Evolutionary conservation across 2,329 filamentous ascomycete genomes (phyloP).

Genomic region (Pseudogymnoascus sp.): DNA sequence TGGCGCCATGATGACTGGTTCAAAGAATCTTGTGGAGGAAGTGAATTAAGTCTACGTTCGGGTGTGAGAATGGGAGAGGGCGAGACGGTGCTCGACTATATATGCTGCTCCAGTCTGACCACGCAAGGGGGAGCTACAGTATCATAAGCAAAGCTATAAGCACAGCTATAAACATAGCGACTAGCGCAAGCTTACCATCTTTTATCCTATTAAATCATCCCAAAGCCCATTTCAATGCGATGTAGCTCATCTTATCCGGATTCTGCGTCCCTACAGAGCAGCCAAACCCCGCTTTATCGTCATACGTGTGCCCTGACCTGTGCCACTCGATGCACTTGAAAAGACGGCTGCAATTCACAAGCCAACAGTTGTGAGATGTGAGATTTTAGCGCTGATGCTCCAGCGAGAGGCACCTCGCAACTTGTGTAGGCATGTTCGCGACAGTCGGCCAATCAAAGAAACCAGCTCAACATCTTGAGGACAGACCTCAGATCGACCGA

Average conservation of each 20-base stretch:
- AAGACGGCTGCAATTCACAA: neutral
- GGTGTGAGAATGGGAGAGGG: neutral
- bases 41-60: neutral
- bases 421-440: too few species aligned
- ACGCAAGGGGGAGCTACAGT: neutral
- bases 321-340: neutral
- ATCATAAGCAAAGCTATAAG: neutral
- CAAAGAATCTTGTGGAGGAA: neutral
- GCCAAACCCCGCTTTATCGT: neutral
- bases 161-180: neutral
- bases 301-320: neutral
- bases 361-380: neutral
- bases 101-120: neutral
- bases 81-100: neutral
- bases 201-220: neutral
- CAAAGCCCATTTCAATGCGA: neutral
- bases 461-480: too few species aligned
- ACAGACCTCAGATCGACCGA: neutral
- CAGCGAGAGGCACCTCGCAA: neutral
- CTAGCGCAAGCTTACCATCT: neutral
- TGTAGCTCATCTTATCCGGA: neutral
- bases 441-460: too few species aligned
- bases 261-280: neutral
- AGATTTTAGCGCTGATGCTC: conserved; percentile 1
- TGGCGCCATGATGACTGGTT: neutral